Conservation (phyloP, 345 rosid species). For the Atalantia buxifolia region DNA sequence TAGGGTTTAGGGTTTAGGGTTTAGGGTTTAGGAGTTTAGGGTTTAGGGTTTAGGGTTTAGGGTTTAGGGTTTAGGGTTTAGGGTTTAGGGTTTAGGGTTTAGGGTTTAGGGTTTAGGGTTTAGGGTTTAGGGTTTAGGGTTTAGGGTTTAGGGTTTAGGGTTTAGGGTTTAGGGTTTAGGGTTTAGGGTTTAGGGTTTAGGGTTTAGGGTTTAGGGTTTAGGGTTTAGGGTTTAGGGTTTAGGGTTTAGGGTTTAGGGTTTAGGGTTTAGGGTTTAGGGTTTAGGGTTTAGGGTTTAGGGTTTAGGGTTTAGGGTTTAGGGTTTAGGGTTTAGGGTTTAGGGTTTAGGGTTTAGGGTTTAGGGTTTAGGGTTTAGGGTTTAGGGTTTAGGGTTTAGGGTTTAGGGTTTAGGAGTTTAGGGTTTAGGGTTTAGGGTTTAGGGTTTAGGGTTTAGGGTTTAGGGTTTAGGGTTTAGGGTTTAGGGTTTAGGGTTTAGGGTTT, state of each 20-base stretch:
- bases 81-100: slow-evolving; percentile 21
- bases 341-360: too few relatives aligned
- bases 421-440: slow-evolving; percentile 17
- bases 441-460: slow-evolving; percentile 12
- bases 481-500: slow-evolving; percentile 15
- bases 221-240: slow-evolving; percentile 12
- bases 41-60: slow-evolving; percentile 28
- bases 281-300: slow-evolving; percentile 14
- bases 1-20: slow-evolving; percentile 16
- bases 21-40: slow-evolving; percentile 23
- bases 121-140: slow-evolving; percentile 19
- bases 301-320: slow-evolving; percentile 2
- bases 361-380: too few relatives aligned
- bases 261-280: slow-evolving; percentile 21
- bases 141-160: slow-evolving; percentile 19
- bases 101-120: slow-evolving; percentile 23
- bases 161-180: slow-evolving; percentile 4
- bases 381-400: slow-evolving; percentile 12
- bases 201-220: slow-evolving; percentile 18
- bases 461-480: slow-evolving; percentile 16
- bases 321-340: too few relatives aligned
- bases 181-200: slow-evolving; percentile 13
- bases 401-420: slow-evolving; percentile 12
- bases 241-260: slow-evolving; percentile 21
- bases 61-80: slow-evolving; percentile 24